Evolutionary conservation across 495 filamentous ascomycete genomes (phyloP), one percentile per base, ranked within the genome.

Genomic region (Corynascus novoguineensis): DNA sequence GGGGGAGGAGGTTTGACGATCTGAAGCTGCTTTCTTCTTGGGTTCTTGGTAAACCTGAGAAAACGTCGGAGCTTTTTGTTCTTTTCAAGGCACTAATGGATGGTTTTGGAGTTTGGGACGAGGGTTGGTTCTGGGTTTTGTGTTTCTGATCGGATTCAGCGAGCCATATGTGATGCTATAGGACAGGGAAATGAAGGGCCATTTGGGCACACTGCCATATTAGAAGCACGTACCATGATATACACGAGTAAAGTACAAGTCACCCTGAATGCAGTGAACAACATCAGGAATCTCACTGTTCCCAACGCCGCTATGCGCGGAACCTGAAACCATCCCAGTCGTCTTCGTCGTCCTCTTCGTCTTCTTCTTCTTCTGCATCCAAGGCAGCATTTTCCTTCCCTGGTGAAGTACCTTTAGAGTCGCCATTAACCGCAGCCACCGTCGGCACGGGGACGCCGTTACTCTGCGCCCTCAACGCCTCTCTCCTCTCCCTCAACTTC

Each of bases 251-350:
- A 58, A 51, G 48, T 52, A 59, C 55, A 62, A 28, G 24, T 8
- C 15, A 47, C 8, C 42, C 24, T n/a, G 24, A 27, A 1, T 5
- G 6, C 42, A 15, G 2, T 40, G 3, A 17, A 40, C 1, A 32
- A 3, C 21, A 25, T 10, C 10, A 45, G 40, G 9, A 17, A 17
- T 8, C 14, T 3, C 46, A 6, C 11, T 11, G 25, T 17, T n/a
- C 14, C 11, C 31, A 0, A 34, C 28, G 21, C 17, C 14, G 15
- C 48, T 67, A 73, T 1, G 62, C 64, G 28, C 79, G 78, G 63
- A 89, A 85, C 56, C 83, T 71, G 77, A 88, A 90, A 47, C 81
- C 81, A 69, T 85, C 84, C 84, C 84, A 90, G 29, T 81, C 80
- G 11, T 79, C 76, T 1, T 81, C 78, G 0, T 84, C 81, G 1